Conservation (phyloP, 2,329 filamentous ascomycete species). For the Anthostomella pinea region DNA sequence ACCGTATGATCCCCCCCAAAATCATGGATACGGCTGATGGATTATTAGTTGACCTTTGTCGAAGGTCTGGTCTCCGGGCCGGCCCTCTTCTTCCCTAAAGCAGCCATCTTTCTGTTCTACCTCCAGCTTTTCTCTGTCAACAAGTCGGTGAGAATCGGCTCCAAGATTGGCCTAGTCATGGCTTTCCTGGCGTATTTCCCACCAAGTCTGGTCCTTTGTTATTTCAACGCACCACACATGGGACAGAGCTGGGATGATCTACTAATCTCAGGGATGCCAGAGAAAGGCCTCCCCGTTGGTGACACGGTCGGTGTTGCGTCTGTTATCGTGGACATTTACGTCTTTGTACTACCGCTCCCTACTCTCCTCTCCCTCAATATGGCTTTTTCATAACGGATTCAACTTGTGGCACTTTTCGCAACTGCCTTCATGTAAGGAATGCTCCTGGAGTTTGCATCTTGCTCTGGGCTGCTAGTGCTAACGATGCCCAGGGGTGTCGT, state of each 20-base stretch:
- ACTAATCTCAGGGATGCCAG: neutral
- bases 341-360: slow-evolving; percentile 15
- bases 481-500: slow-evolving; percentile 2
- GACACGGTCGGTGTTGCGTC: slow-evolving; percentile 7
- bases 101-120: slow-evolving; percentile 18
- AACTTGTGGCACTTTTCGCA: slow-evolving; percentile 12
- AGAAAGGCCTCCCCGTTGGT: neutral
- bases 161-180: slow-evolving; percentile 15
- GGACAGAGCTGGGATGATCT: slow-evolving; percentile 7
- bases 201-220: slow-evolving; percentile 5
- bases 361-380: slow-evolving; percentile 11
- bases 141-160: slow-evolving; percentile 4
- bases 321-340: slow-evolving; percentile 13
- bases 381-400: slow-evolving; percentile 3
- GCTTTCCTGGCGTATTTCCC: slow-evolving; percentile 10
- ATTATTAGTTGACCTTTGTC: slow-evolving; percentile 13
- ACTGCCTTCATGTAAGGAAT: slow-evolving; percentile 12
- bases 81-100: slow-evolving; percentile 18
- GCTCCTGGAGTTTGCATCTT: neutral
- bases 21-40: too few relatives aligned
- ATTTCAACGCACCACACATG: slow-evolving; percentile 5
- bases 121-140: slow-evolving; percentile 15
- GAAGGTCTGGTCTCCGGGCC: slow-evolving; percentile 8
- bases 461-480: neutral
- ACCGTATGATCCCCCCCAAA: too few relatives aligned